phyloP scores from a whole-genome alignment of 2,329 filamentous ascomycete species.

The Metarhizium humberi region DNA sequence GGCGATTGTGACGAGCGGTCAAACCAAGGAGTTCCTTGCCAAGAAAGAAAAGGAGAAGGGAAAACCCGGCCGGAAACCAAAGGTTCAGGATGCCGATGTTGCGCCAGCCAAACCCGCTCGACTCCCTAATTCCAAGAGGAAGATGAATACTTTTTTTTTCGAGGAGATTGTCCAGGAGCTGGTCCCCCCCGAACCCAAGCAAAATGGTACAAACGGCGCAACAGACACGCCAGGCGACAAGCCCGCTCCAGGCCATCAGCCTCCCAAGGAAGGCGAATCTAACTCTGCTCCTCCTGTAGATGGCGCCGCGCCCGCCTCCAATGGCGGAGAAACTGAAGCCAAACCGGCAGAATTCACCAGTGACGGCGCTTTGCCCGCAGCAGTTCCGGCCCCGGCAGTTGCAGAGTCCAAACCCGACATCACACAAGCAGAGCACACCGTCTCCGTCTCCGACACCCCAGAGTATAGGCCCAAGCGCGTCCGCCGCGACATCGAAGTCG shows the following conservation, averaged over 20 bases:
- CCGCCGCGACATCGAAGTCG: conserved; percentile 64
- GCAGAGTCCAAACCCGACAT: not conserved
- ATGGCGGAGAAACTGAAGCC: conserved; percentile 2
- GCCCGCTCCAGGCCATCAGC: conserved; percentile 1
- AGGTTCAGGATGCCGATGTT: conserved; percentile 43
- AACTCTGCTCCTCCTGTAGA: not conserved
- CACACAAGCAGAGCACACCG: conserved; percentile 8
- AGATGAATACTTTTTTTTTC: conserved; percentile 62
- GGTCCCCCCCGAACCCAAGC: conserved; percentile 28
- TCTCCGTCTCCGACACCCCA: conserved; percentile 20
- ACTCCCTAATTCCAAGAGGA: conserved; percentile 64
- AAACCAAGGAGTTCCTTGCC: conserved; percentile 72
- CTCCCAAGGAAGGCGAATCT: not conserved
- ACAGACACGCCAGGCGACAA: conserved; percentile 9
- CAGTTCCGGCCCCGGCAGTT: conserved; percentile 2
- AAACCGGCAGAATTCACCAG: conserved; percentile 4
- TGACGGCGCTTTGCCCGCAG: not conserved
- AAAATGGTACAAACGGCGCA: conserved; percentile 12
- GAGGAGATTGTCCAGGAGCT: conserved; percentile 57
- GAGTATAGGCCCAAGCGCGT: conserved; percentile 45
- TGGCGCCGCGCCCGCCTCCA: not conserved
- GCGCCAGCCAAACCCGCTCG: conserved; percentile 45
- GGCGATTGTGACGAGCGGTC: conserved; percentile 73
- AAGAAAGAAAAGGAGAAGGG: conserved; percentile 78
- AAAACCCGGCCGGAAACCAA: conserved; percentile 41